Conservation (phyloP, 768 basidiomycete genomes). For the Hypsizygus marmoreus region DNA sequence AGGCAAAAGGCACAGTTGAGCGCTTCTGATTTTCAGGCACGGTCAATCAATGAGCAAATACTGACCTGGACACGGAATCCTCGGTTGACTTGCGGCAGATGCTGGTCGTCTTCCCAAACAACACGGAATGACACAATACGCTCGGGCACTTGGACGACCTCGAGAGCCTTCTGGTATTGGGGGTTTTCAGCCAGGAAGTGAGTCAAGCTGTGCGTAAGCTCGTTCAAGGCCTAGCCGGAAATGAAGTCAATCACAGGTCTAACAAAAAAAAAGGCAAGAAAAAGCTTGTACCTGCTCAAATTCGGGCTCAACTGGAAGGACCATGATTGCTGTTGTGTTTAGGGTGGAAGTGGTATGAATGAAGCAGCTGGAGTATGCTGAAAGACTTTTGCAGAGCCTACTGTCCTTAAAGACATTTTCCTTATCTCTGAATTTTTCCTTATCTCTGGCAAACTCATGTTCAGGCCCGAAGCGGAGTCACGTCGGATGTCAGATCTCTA, state of each 20-base stretch:
- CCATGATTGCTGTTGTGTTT: conserved; percentile 28
- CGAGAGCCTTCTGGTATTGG: conserved; percentile 66
- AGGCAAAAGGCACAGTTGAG: neutral
- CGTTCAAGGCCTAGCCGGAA: conserved; percentile 54
- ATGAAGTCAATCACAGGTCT: conserved; percentile 1
- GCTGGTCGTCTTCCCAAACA: conserved; percentile 75
- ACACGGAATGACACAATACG: conserved; percentile 70
- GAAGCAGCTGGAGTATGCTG: neutral
- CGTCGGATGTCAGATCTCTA: conserved; percentile 10
- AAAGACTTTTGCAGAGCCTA: neutral
- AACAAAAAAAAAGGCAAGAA: neutral
- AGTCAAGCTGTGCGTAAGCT: conserved; percentile 63
- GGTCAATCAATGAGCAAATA: no score
- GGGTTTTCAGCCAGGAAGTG: conserved; percentile 70
- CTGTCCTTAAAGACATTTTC: conserved; percentile 9
- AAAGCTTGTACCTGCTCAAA: conserved; percentile 56
- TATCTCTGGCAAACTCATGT: conserved; percentile 9
- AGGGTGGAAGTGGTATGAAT: neutral
- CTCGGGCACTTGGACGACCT: conserved; percentile 60
- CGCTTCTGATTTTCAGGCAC: neutral
- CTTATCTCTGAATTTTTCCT: conserved; percentile 10
- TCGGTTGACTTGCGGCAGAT: conserved; percentile 64
- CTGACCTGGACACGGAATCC: conserved; percentile 74
- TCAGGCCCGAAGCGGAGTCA: conserved; percentile 8
- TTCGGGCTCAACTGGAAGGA: conserved; percentile 62